Base-by-base conservation (phyloP, 768 basidiomycete species). In the Boletus huronensis region DNA sequence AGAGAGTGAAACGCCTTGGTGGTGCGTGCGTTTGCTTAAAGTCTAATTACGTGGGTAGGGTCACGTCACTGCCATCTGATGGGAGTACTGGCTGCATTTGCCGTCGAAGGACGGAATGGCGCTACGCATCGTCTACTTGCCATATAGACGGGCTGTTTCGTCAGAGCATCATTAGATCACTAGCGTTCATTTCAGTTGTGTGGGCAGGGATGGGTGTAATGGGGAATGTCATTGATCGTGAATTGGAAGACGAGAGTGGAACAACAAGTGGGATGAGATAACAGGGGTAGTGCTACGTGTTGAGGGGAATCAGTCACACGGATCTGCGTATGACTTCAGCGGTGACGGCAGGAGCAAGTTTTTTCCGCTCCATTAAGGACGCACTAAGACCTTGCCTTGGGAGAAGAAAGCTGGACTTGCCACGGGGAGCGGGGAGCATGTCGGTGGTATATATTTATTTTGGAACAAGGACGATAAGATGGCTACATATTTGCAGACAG, bases 21-120 rank as follows among this genome's bases (percentile, higher is more conserved):
- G 64, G 67, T 59, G 68, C 70, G 53, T 71, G 68, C 53, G 48
- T 31, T 70, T 72, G 69, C 62, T 64, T 72, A 71, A 70, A 70
- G 69, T 64, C 70, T 70, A 71, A 70, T 70, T 70, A 70, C 70
- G 70, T 70, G 58, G 50, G 39, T 45, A 57, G 49, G 35, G 55
- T 71, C 59, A 70, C 70, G 69, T 71, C 70, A 64, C 60, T 43
- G 52, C 54, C 64, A 67, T 58, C 57, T 61, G 67, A 70, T 69
- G 65, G 35, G 35, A 46, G 41, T 23, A 54, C 52, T 52, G 49
- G 49, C 21, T 52, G 32, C 39, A 55, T 53, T 54, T 57, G 43
- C 58, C 57, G 62, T 56, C 41, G 25, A 45, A 51, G 48, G 39
- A 52, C 53, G 44, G 46, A 56, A 53, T 40, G 50, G 46, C 40